Evolutionary conservation across 2,329 filamentous ascomycete species (phyloP).

Genomic region (Ophiocordyceps camponoti-saundersi): DNA sequence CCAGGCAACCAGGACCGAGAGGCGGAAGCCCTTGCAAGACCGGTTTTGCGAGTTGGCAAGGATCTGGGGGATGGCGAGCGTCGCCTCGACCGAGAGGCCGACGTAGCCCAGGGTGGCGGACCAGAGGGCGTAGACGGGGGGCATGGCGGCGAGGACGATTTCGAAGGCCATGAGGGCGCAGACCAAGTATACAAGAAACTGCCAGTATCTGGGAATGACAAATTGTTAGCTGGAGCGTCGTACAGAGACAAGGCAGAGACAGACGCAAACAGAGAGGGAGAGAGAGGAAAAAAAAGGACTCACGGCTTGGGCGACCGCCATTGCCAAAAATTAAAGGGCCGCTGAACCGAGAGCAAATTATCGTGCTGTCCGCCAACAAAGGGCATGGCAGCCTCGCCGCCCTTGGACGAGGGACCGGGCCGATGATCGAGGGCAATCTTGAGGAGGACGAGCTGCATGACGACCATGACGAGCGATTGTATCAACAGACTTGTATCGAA

Average conservation of each 20-base stretch:
- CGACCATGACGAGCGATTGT: slow-evolving; percentile 49
- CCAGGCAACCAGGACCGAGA: slow-evolving; percentile 65
- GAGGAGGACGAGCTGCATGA: slow-evolving; percentile 43
- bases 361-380: slow-evolving; percentile 36
- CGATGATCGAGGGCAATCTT: slow-evolving; percentile 54
- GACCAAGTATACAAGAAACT: slow-evolving; percentile 54
- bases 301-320: slow-evolving; percentile 56
- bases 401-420: slow-evolving; percentile 40
- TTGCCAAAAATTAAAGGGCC: slow-evolving; percentile 71
- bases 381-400: slow-evolving; percentile 41
- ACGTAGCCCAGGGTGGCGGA: slow-evolving; percentile 52
- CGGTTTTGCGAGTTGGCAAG: slow-evolving; percentile 48
- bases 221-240: too few species aligned
- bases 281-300: slow-evolving; percentile 10
- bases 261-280: background rate
- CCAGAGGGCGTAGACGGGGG: slow-evolving; percentile 44
- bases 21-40: slow-evolving; percentile 61
- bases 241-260: too few species aligned
- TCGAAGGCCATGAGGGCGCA: slow-evolving; percentile 44
- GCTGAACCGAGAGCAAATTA: slow-evolving; percentile 19
- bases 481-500: slow-evolving; percentile 47
- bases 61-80: slow-evolving; percentile 67
- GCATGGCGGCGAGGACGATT: slow-evolving; percentile 44
- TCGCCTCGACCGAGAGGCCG: slow-evolving; percentile 65
- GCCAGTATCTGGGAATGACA: slow-evolving; percentile 59